These are phyloP conservation scores for Cyberlindnera mycetangii DNA, from an alignment of 805 yeast species.

Conservation along the genomic window DNA sequence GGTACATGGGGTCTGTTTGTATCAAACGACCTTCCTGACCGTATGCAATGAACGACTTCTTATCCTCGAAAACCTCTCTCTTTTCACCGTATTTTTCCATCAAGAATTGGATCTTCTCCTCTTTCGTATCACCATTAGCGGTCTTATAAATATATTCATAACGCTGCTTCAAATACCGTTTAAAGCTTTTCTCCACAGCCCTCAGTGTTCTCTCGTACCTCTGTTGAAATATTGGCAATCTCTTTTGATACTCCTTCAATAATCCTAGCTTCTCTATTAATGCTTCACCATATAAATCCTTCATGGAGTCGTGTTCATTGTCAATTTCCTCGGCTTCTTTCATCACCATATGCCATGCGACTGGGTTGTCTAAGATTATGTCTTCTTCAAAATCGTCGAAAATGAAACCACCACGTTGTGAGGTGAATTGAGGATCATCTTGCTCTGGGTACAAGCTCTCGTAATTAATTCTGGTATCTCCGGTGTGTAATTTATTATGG, in stretches of 20 bases:
- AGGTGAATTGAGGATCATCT: not conserved
- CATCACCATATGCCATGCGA: constrained; percentile 14
- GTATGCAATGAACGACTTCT: not conserved
- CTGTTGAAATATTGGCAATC: not conserved
- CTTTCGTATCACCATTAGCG: not conserved
- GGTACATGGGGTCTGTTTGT: not conserved
- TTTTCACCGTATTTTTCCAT: not conserved
- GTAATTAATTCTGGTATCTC: not conserved
- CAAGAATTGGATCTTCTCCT: not conserved
- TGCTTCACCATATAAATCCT: constrained; percentile 3
- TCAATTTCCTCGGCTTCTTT: constrained; percentile 11
- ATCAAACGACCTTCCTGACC: not conserved
- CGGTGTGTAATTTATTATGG: not conserved
- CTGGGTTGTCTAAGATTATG: constrained; percentile 10
- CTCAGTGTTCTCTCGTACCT: not conserved
- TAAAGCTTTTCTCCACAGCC: not conserved
- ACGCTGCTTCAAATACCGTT: not conserved
- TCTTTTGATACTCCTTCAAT: not conserved
- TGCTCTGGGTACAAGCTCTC: not conserved
- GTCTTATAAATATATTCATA: not conserved
- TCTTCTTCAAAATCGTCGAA: constrained; percentile 10
- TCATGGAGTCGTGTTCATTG: not conserved
- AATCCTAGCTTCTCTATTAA: not conserved
- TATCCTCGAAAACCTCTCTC: not conserved
- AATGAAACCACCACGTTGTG: constrained; percentile 5